Percentiles rank a stretch among this genome's conserved stretches.
Evolutionary conservation across 352 stramenopile genomes (phyloP).

Genomic region (Globisporangium spiculum): DNA sequence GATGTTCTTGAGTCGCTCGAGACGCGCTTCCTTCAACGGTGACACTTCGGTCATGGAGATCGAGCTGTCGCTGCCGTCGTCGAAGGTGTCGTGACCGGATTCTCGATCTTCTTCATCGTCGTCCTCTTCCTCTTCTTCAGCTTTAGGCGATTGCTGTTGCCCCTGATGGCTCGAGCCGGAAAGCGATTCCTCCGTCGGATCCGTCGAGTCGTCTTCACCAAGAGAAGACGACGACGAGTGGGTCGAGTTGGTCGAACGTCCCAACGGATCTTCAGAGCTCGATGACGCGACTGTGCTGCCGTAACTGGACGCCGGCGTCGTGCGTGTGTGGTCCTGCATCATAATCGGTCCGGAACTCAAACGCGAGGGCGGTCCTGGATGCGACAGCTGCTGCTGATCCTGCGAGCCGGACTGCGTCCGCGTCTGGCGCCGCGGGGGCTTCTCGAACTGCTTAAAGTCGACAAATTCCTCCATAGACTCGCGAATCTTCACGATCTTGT

Average conservation of each 20-base stretch:
- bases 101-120: constrained; percentile 31
- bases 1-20: constrained; percentile 74
- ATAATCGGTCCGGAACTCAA: constrained; percentile 15
- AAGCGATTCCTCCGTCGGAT: constrained; percentile 26
- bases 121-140: constrained; percentile 22
- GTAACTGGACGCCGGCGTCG: constrained; percentile 47
- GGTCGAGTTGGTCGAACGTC: constrained; percentile 43
- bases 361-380: constrained; percentile 1
- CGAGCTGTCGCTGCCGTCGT: constrained; percentile 36
- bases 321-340: constrained; percentile 18
- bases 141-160: constrained; percentile 10
- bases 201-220: constrained; percentile 34
- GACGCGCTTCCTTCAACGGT: constrained; percentile 62
- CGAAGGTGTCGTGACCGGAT: constrained; percentile 26
- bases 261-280: constrained; percentile 33
- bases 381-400: not conserved
- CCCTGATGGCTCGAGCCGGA: constrained; percentile 25
- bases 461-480: constrained; percentile 82
- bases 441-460: constrained; percentile 81
- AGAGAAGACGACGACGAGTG: constrained; percentile 39
- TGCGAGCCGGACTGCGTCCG: constrained; percentile 17
- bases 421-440: constrained; percentile 26
- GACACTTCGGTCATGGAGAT: constrained; percentile 45
- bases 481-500: constrained; percentile 83
- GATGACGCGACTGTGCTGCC: constrained; percentile 49